A percentile compares a stretch with the other conserved stretches of the same genome.
These are phyloP conservation scores for Flaveria floridana DNA, from an alignment of 140 eudicot genomes.

Conservation along the genomic window DNA sequence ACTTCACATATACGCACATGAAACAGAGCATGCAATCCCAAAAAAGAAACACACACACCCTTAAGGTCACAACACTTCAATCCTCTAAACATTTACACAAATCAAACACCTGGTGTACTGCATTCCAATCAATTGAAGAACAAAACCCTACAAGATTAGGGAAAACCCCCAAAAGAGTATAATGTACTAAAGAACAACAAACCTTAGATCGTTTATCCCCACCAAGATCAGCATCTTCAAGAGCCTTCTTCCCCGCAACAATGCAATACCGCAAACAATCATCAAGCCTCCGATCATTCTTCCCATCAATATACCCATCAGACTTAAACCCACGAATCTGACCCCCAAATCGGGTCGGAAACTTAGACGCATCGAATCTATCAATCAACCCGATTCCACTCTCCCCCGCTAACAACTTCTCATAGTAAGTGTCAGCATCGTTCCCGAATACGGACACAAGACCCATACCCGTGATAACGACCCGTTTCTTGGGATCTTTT, in stretches of 20 bases:
- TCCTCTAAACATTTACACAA: background rate
- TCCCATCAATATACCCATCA: constrained; percentile 82
- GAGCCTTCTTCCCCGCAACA: constrained; percentile 89
- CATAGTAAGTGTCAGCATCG: constrained; percentile 72
- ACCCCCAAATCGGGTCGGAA: constrained; percentile 83
- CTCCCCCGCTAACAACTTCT: constrained; percentile 65
- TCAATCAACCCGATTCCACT: constrained; percentile 72
- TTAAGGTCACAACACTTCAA: background rate
- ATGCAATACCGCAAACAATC: constrained; percentile 67
- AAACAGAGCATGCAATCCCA: constrained; percentile 3
- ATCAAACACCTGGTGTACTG: background rate
- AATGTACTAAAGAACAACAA: background rate
- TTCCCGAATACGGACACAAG: constrained; percentile 85
- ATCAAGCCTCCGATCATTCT: constrained; percentile 79
- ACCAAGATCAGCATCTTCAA: constrained; percentile 75
- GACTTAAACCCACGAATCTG: constrained; percentile 81
- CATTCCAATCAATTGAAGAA: background rate
- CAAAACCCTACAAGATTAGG: background rate
- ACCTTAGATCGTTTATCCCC: constrained; percentile 54
- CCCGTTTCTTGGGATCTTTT: constrained; percentile 84
- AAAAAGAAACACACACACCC: constrained; percentile 8
- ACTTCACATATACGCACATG: background rate
- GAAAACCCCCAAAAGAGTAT: background rate
- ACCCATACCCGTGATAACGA: constrained; percentile 90
- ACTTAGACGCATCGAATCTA: constrained; percentile 74